These are phyloP conservation scores for Daldinia grandis DNA, from an alignment of 495 filamentous ascomycete genomes.

Conservation along the genomic window DNA sequence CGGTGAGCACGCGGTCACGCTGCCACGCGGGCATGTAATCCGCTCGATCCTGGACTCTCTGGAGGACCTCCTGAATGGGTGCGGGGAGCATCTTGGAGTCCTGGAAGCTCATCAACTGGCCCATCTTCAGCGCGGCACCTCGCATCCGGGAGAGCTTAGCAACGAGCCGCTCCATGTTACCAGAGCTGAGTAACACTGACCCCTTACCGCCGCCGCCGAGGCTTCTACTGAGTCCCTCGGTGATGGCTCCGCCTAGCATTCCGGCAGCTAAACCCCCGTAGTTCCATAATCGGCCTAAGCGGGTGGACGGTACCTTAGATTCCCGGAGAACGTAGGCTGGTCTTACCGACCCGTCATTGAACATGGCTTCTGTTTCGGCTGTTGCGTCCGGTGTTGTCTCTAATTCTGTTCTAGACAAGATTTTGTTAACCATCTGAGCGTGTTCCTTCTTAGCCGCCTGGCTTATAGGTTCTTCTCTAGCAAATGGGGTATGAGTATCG, in stretches of 20 bases:
- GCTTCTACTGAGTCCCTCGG: constrained; percentile 79
- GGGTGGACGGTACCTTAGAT: constrained; percentile 88
- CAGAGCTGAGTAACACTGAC: constrained; percentile 86
- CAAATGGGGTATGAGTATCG: constrained; percentile 23
- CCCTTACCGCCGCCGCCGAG: constrained; percentile 65
- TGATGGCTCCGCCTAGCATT: constrained; percentile 94
- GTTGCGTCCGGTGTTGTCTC: constrained; percentile 9
- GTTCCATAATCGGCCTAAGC: constrained; percentile 89
- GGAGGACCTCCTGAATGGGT: constrained; percentile 83
- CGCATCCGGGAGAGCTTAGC: constrained; percentile 94
- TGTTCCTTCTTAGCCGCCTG: constrained; percentile 27
- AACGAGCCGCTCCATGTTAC: constrained; percentile 91
- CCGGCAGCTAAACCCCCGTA: constrained; percentile 92
- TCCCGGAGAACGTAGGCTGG: constrained; percentile 77
- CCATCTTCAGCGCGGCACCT: constrained; percentile 96
- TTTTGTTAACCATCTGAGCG: constrained; percentile 31
- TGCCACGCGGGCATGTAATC: constrained; percentile 98
- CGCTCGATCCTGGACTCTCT: constrained; percentile 93
- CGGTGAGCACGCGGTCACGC: constrained; percentile 79
- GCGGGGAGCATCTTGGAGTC: constrained; percentile 95
- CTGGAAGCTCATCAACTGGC: constrained; percentile 98
- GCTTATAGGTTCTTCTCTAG: constrained; percentile 24
- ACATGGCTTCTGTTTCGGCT: constrained; percentile 13
- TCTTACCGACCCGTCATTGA: constrained; percentile 23
- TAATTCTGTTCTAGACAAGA: constrained; percentile 28